Percentiles rank a stretch among this genome's conserved stretches.
Evolutionary conservation across 2,329 filamentous ascomycete species (phyloP).

Genomic region (Ceratocystis cacaofunesta): DNA sequence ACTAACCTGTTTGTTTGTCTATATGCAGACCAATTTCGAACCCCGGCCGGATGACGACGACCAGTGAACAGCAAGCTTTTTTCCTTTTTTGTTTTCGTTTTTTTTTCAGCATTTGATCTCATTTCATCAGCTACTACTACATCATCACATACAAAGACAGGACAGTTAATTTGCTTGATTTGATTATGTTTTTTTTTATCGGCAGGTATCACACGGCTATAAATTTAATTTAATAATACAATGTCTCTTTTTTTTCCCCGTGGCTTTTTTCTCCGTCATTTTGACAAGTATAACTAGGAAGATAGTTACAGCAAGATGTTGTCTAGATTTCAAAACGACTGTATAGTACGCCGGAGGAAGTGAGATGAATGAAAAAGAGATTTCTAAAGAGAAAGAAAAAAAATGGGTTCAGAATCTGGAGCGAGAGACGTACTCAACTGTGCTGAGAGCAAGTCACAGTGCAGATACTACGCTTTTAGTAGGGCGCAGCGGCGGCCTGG

Average conservation of each 20-base stretch:
- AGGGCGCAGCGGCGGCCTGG: conserved; percentile 16
- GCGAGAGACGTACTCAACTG: too few species aligned
- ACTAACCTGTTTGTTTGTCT: background rate
- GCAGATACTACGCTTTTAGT: background rate
- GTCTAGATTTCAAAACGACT: too few species aligned
- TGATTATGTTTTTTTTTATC: background rate
- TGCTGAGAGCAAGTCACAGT: too few species aligned
- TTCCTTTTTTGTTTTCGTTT: background rate
- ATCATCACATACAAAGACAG: too few species aligned
- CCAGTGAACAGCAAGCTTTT: conserved; percentile 19
- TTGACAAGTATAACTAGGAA: background rate
- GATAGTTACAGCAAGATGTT: too few species aligned
- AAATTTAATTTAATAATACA: conserved; percentile 6
- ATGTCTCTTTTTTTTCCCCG: background rate
- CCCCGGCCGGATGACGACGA: conserved; percentile 47
- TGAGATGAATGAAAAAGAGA: background rate
- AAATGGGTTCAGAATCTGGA: background rate
- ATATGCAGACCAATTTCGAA: conserved; percentile 48
- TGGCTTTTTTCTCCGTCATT: too few species aligned
- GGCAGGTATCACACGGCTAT: background rate
- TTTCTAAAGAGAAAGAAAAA: conserved; percentile 1
- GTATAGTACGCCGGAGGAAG: background rate
- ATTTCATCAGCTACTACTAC: too few species aligned
- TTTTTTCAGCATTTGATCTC: background rate
- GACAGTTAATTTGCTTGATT: too few species aligned